phyloP scores from a whole-genome alignment of 2,329 filamentous ascomycete genomes.

The Xylaria sp. region DNA sequence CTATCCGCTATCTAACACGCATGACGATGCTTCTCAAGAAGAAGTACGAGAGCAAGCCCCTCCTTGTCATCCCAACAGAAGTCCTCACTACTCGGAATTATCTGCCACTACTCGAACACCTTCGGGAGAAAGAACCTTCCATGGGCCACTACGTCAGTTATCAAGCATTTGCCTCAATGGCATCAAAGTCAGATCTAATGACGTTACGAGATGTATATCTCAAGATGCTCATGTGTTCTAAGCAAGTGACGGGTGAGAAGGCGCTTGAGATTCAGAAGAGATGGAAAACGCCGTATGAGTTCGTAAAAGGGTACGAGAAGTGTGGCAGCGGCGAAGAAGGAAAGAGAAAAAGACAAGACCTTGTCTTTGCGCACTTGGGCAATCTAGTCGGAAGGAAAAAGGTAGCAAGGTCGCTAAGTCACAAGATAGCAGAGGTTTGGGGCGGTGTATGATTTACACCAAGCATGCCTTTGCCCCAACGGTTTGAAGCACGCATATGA shows the following conservation, averaged over 20 bases:
- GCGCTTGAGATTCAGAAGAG: constrained; percentile 78
- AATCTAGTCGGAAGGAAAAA: constrained; percentile 71
- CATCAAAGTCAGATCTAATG: constrained; percentile 76
- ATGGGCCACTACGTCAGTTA: constrained; percentile 69
- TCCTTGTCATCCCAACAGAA: constrained; percentile 70
- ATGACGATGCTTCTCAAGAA: constrained; percentile 73
- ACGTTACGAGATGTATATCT: constrained; percentile 77
- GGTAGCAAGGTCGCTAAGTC: constrained; percentile 68
- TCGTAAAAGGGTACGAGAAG: constrained; percentile 71
- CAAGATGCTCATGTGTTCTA: constrained; percentile 86
- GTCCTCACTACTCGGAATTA: constrained; percentile 70
- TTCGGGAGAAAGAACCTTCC: constrained; percentile 58
- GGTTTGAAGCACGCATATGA: not conserved
- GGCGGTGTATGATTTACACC: constrained; percentile 46
- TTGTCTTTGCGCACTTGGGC: constrained; percentile 64
- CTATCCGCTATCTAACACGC: constrained; percentile 73
- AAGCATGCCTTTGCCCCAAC: not conserved
- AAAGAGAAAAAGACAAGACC: constrained; percentile 61
- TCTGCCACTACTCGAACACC: constrained; percentile 64
- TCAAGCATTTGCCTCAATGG: constrained; percentile 71
- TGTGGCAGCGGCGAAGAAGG: constrained; percentile 56
- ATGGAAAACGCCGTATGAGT: constrained; percentile 76
- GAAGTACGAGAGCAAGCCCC: constrained; percentile 63
- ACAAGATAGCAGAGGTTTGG: constrained; percentile 77
- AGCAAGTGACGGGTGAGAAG: constrained; percentile 76